Percentiles rank a stretch among this genome's conserved stretches.
phyloP scores from a whole-genome alignment of 2,329 filamentous ascomycete species.

The Sodiomyces alkalinus region DNA sequence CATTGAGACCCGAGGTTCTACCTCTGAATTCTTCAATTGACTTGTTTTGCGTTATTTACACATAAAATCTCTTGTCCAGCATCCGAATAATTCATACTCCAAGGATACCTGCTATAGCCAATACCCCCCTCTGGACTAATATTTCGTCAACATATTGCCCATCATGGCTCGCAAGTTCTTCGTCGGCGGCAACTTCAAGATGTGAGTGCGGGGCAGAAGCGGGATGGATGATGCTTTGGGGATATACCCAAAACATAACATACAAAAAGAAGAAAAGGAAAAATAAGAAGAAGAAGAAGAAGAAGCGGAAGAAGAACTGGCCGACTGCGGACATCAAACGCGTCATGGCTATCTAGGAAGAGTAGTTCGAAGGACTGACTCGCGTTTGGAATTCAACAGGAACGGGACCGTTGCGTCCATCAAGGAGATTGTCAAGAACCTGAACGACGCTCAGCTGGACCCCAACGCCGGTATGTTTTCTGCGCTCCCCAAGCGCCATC shows the following conservation, averaged over 20 bases:
- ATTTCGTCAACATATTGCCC: conserved; percentile 26
- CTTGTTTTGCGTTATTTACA: conserved; percentile 8
- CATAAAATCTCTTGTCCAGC: conserved; percentile 1
- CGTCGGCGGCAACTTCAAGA: conserved; percentile 99
- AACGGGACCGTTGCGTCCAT: conserved; percentile 86
- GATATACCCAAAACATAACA: too few relatives aligned
- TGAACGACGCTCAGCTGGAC: conserved; percentile 77
- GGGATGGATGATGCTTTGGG: too few relatives aligned
- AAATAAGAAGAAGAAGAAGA: too few relatives aligned
- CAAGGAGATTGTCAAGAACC: conserved; percentile 76
- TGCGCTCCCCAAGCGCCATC: too few relatives aligned
- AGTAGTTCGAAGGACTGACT: conserved; percentile 9
- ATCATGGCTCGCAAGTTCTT: conserved; percentile 94
- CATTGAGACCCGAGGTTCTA: too few relatives aligned
- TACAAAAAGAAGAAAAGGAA: background rate
- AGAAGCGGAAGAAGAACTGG: conserved; percentile 2
- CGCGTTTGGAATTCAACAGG: conserved; percentile 34
- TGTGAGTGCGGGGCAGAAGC: conserved; percentile 40
- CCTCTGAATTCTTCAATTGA: conserved; percentile 1
- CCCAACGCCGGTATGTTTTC: conserved; percentile 49
- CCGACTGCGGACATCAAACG: too few relatives aligned
- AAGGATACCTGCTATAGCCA: conserved; percentile 3
- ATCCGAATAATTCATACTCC: too few relatives aligned
- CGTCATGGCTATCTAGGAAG: too few relatives aligned
- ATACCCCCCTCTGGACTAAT: too few relatives aligned